Evolutionary conservation across 495 filamentous ascomycete species (phyloP).

Genomic region (Xylaria sp.): DNA sequence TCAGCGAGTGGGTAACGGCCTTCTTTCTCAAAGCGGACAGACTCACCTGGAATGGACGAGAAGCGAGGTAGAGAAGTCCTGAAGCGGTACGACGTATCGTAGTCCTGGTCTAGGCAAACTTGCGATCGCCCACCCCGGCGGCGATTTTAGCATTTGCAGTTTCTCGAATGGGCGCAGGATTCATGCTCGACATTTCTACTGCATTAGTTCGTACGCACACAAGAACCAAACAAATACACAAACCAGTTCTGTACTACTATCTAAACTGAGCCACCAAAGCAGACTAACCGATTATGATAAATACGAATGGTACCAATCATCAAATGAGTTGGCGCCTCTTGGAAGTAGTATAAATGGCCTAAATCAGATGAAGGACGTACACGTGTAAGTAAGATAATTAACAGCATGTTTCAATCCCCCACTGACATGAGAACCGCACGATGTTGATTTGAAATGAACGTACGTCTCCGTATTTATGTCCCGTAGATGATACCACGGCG

Average conservation of each 20-base stretch:
- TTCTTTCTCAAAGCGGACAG: slow-evolving; percentile 10
- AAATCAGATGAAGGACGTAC: background rate
- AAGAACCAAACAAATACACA: background rate
- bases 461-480: background rate
- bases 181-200: slow-evolving; percentile 16
- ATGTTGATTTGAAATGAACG: slow-evolving; percentile 11
- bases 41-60: background rate
- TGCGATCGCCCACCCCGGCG: background rate
- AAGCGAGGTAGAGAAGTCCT: background rate
- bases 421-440: background rate
- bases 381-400: background rate
- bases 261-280: background rate
- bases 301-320: background rate
- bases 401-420: background rate
- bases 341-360: background rate
- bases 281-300: background rate
- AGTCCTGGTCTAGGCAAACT: background rate
- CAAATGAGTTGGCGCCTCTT: background rate
- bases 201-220: background rate
- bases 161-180: slow-evolving; percentile 1
- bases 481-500: slow-evolving; percentile 8
- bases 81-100: background rate
- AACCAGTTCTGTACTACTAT: background rate
- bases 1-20: slow-evolving; percentile 18
- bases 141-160: background rate